Conservation (phyloP, 495 filamentous ascomycete species). For the Bacidia gigantensis region DNA sequence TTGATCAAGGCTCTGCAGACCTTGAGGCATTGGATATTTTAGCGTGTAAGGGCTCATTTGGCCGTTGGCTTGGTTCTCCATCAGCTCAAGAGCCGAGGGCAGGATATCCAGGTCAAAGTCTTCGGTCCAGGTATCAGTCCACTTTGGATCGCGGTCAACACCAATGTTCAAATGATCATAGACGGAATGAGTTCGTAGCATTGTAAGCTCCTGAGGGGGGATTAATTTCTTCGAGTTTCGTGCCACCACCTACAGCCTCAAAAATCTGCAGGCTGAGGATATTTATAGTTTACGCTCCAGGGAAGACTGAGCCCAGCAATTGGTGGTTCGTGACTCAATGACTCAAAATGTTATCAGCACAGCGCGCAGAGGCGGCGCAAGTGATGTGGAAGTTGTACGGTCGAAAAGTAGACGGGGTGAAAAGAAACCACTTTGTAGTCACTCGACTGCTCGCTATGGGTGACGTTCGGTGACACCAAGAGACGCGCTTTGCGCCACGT, state of each 20-base stretch:
- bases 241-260: not conserved
- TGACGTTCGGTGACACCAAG: not conserved
- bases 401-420: not conserved
- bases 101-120: constrained; percentile 4
- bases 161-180: not conserved
- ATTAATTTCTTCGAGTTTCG: not conserved
- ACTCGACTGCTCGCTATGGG: not conserved
- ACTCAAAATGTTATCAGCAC: not conserved
- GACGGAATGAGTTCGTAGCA: not conserved
- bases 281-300: not conserved
- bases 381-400: not conserved
- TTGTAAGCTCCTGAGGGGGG: not conserved
- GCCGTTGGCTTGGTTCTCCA: not conserved
- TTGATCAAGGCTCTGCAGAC: constrained; percentile 1
- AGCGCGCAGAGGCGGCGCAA: not conserved
- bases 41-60: not conserved
- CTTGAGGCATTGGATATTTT: not conserved
- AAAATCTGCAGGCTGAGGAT: not conserved
- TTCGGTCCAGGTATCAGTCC: not conserved
- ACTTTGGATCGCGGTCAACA: not conserved
- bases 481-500: not conserved
- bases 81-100: not conserved
- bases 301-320: not conserved
- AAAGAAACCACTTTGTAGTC: not conserved
- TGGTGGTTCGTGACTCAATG: not conserved